These are phyloP conservation scores for Breynia disticha DNA, from an alignment of 441 rosid species.

Conservation along the genomic window DNA sequence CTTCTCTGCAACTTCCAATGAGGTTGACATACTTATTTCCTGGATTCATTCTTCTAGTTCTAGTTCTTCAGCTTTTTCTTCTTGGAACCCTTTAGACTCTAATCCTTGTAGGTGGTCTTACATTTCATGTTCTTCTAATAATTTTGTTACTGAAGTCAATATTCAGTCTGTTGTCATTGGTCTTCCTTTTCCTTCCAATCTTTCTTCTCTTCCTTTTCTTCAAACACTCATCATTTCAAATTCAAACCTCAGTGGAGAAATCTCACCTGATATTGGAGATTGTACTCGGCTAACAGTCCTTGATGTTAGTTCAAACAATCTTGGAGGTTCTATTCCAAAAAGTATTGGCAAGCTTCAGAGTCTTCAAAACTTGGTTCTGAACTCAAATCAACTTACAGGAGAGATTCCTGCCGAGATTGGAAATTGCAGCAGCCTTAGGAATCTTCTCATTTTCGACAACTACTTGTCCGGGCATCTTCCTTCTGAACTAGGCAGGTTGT, in stretches of 20 bases:
- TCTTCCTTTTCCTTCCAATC: conserved; percentile 51
- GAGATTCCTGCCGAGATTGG: conserved; percentile 62
- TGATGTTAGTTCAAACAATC: conserved; percentile 58
- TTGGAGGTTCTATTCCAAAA: conserved; percentile 57
- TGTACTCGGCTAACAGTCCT: conserved; percentile 33
- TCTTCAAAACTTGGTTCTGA: conserved; percentile 52
- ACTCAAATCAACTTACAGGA: conserved; percentile 81
- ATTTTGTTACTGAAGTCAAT: conserved; percentile 41
- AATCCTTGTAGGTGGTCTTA: conserved; percentile 59
- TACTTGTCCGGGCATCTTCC: conserved; percentile 57
- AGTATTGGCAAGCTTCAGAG: conserved; percentile 40
- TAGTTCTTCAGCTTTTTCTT: conserved; percentile 30
- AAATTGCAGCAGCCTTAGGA: conserved; percentile 40
- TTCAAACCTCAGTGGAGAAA: conserved; percentile 40
- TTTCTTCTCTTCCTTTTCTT: conserved; percentile 40
- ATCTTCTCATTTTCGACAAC: conserved; percentile 56
- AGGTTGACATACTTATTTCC: conserved; percentile 35
- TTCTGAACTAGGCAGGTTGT: conserved; percentile 53
- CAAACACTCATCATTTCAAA: conserved; percentile 32
- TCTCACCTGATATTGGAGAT: conserved; percentile 50
- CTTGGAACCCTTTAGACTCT: conserved; percentile 47
- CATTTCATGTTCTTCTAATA: conserved; percentile 39
- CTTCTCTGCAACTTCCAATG: conserved; percentile 23
- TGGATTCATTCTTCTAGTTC: conserved; percentile 45
- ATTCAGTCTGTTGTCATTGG: conserved; percentile 42